A percentile compares a stretch with the other conserved stretches of the same genome.
Conservation (phyloP, 202 grass and related monocot genomes). For the Dendrocalamus latiflorus region DNA sequence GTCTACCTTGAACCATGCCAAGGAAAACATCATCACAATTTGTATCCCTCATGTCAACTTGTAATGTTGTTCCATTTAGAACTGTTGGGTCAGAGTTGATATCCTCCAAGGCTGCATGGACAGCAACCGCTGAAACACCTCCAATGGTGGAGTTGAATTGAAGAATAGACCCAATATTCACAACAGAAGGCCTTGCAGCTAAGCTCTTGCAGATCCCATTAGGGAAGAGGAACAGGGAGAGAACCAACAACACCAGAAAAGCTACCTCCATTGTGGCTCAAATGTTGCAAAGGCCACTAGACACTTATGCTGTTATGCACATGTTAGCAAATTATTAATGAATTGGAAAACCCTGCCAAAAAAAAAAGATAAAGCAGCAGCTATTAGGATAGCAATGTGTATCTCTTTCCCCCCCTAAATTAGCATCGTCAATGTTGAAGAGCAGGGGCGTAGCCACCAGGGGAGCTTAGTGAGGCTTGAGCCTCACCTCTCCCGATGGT, state of each 20-base stretch:
- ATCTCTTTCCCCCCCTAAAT: background rate
- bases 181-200: conserved; percentile 51
- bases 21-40: conserved; percentile 81
- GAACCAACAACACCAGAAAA: conserved; percentile 25
- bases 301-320: conserved; percentile 8
- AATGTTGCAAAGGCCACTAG: conserved; percentile 1
- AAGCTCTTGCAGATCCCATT: conserved; percentile 33
- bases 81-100: conserved; percentile 74
- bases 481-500: no score
- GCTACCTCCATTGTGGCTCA: conserved; percentile 44
- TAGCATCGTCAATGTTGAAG: background rate
- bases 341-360: background rate
- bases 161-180: conserved; percentile 75
- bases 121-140: conserved; percentile 57
- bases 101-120: conserved; percentile 68
- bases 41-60: conserved; percentile 48
- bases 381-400: background rate
- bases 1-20: conserved; percentile 75
- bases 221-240: conserved; percentile 40
- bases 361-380: background rate
- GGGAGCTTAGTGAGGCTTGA: no score
- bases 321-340: conserved; percentile 4
- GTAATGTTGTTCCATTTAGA: conserved; percentile 61
- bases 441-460: background rate
- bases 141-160: conserved; percentile 69